phyloP scores from a whole-genome alignment of 2,329 filamentous ascomycete species.

The Paraphaeosphaeria minitans region DNA sequence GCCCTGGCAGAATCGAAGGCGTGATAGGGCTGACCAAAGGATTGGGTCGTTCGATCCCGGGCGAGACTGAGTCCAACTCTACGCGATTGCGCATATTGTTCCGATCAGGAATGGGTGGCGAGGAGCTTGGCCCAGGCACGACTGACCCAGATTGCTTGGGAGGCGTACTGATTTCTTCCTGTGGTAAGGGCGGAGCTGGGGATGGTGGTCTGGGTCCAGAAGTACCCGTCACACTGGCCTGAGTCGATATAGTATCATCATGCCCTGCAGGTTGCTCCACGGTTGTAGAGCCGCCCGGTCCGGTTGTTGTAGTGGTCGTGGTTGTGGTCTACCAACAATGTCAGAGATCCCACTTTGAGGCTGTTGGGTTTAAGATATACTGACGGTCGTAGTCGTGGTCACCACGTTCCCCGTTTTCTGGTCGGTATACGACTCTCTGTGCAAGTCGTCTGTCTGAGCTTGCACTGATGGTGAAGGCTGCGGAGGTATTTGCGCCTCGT shows the following conservation, averaged over 20 bases:
- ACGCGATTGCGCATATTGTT: conserved; percentile 45
- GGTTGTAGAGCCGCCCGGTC: conserved; percentile 41
- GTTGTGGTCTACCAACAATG: conserved; percentile 31
- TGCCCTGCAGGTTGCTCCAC: conserved; percentile 34
- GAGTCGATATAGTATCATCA: conserved; percentile 14
- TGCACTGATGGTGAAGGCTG: conserved; percentile 1
- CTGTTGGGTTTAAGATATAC: not conserved
- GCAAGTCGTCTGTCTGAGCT: conserved; percentile 30
- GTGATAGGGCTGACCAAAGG: conserved; percentile 37
- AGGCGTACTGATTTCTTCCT: not conserved
- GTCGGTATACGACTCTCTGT: conserved; percentile 39
- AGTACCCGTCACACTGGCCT: conserved; percentile 35
- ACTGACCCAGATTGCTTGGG: not conserved
- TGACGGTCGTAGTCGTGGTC: conserved; percentile 39
- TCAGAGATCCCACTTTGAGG: not conserved
- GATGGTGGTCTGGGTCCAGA: conserved; percentile 42
- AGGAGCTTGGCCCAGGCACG: conserved; percentile 21
- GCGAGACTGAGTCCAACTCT: conserved; percentile 41
- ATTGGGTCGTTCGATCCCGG: conserved; percentile 40
- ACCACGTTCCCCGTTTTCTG: conserved; percentile 40
- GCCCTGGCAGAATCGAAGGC: conserved; percentile 34
- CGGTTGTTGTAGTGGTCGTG: conserved; percentile 43
- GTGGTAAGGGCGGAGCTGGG: conserved; percentile 28
- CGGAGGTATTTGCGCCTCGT: not conserved
- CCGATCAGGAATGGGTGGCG: conserved; percentile 41